A percentile compares a stretch with the other conserved stretches of the same genome.
phyloP scores from a whole-genome alignment of 495 filamentous ascomycete genomes.

The Penicillium ucsense region DNA sequence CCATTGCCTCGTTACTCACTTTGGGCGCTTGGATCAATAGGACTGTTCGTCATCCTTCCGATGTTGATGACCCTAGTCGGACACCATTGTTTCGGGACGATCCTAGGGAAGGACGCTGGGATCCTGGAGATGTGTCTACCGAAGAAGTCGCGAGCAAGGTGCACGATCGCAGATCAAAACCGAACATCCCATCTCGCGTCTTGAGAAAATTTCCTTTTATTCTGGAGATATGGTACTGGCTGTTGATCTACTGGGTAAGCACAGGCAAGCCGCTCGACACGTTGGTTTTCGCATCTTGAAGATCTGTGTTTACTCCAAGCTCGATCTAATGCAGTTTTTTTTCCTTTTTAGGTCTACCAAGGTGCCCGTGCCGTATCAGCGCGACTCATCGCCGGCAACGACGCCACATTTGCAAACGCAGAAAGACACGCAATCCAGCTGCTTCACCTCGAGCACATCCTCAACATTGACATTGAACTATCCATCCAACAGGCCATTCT shows the following conservation, averaged over 20 bases:
- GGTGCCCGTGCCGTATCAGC: conserved; percentile 48
- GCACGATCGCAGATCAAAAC: neutral
- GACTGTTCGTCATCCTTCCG: neutral
- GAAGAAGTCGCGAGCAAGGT: neutral
- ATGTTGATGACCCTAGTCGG: neutral
- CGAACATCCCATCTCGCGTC: conserved; percentile 19
- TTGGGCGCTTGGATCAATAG: conserved; percentile 14
- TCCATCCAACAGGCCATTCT: conserved; percentile 29
- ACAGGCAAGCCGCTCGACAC: neutral
- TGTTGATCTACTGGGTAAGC: conserved; percentile 47
- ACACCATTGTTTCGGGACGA: conserved; percentile 8
- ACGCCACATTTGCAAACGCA: conserved; percentile 31
- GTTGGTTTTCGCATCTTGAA: neutral
- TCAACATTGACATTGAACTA: conserved; percentile 44
- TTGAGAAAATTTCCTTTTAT: conserved; percentile 35
- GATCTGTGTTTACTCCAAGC: neutral
- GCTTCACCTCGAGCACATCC: conserved; percentile 39
- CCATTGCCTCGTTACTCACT: conserved; percentile 15
- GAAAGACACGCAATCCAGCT: conserved; percentile 41
- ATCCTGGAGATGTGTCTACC: neutral
- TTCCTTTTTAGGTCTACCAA: conserved; percentile 41
- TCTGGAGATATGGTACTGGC: conserved; percentile 62
- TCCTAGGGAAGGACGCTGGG: neutral
- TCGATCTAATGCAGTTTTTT: too few relatives aligned
- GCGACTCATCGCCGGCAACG: conserved; percentile 36